Percentiles rank a stretch among this genome's conserved stretches.
These are phyloP conservation scores for Aureoboletus auriporus DNA, from an alignment of 768 basidiomycete genomes.

Conservation along the genomic window DNA sequence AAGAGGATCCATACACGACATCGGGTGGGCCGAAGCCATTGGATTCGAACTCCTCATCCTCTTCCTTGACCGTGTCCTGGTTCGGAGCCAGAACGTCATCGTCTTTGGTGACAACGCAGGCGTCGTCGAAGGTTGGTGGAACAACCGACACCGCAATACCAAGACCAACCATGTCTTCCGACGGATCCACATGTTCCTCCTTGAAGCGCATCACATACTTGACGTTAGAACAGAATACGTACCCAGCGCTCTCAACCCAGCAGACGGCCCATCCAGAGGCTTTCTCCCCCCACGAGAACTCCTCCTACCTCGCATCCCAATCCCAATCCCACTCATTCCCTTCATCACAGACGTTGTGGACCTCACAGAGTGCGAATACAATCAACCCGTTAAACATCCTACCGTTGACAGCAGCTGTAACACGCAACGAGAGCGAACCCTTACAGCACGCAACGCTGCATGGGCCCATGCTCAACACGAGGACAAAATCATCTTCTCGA, in stretches of 20 bases:
- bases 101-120: slow-evolving; percentile 1
- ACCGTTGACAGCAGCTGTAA: too few species aligned
- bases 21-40: background rate
- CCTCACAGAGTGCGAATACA: background rate
- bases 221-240: background rate
- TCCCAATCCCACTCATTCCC: background rate
- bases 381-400: too few species aligned
- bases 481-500: too few species aligned
- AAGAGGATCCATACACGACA: background rate
- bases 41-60: background rate
- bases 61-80: background rate
- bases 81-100: background rate
- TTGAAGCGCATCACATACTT: background rate
- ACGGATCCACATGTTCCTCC: background rate
- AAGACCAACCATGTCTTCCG: background rate
- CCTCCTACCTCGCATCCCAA: background rate
- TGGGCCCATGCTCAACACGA: too few species aligned
- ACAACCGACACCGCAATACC: background rate
- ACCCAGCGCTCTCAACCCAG: background rate
- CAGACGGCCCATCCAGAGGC: background rate
- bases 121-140: slow-evolving; percentile 1
- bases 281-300: background rate
- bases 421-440: too few species aligned
- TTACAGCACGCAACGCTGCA: too few species aligned
- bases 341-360: background rate